phyloP scores from a whole-genome alignment of 2,329 filamentous ascomycete species.

The Talaromyces sp. region DNA sequence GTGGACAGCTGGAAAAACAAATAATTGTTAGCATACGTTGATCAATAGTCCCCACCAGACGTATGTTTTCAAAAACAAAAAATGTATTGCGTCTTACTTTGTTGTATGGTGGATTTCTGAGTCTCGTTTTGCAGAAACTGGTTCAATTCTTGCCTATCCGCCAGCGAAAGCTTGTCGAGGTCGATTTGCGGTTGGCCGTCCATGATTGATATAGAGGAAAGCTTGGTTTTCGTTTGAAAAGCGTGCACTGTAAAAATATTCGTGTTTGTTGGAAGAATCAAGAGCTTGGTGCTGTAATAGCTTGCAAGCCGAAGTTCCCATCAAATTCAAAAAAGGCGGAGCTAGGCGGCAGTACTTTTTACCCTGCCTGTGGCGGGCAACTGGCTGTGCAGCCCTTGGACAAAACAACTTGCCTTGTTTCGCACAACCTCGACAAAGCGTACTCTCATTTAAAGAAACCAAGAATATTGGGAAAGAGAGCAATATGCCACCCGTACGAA shows the following conservation, averaged over 20 bases:
- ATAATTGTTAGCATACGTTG: background rate
- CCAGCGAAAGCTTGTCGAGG: constrained; percentile 68
- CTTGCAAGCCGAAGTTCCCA: background rate
- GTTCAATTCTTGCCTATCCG: constrained; percentile 82
- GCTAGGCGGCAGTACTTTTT: constrained; percentile 20
- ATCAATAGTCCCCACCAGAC: background rate
- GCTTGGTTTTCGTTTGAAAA: background rate
- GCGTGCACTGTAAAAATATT: background rate
- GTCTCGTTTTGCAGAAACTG: constrained; percentile 79
- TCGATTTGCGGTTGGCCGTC: constrained; percentile 47
- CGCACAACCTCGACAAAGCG: background rate
- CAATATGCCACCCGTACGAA: constrained; percentile 58
- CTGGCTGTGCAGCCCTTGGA: background rate
- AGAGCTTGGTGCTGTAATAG: background rate
- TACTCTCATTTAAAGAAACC: background rate
- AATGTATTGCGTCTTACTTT: constrained; percentile 33
- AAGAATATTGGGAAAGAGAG: background rate
- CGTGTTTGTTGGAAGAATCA: background rate
- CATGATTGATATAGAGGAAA: constrained; percentile 22
- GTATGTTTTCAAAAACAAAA: too few relatives aligned
- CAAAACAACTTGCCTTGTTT: background rate
- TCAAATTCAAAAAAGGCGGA: constrained; percentile 18
- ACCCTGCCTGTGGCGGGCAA: constrained; percentile 6
- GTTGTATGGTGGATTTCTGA: constrained; percentile 64
- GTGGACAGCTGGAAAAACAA: constrained; percentile 52